Conservation (phyloP, 192 early-diverging fungal genomes). For the Haplosporangium gracile region DNA sequence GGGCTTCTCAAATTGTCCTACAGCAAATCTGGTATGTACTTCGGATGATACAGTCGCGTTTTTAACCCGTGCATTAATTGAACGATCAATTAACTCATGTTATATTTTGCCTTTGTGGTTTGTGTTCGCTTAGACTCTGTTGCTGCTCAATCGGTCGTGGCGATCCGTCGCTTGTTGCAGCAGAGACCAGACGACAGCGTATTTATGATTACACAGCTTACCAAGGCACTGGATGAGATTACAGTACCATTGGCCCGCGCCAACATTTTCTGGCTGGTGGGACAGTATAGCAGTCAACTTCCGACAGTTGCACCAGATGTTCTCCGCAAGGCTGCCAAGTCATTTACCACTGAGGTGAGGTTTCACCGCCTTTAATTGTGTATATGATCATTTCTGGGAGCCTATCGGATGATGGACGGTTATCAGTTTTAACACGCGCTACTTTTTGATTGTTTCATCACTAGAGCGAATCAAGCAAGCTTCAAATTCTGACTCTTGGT, state of each 20-base stretch:
- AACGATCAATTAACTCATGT: not conserved
- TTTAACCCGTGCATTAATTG: not conserved
- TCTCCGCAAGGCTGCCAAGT: slow-evolving; percentile 80
- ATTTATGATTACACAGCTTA: slow-evolving; percentile 66
- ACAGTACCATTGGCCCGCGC: slow-evolving; percentile 83
- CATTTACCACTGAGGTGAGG: slow-evolving; percentile 63
- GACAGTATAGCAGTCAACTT: slow-evolving; percentile 79
- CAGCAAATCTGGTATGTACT: slow-evolving; percentile 69
- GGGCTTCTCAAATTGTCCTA: slow-evolving; percentile 69
- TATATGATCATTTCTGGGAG: not conserved
- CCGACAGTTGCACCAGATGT: slow-evolving; percentile 83
- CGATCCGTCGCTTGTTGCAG: slow-evolving; percentile 80
- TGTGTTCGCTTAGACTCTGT: slow-evolving; percentile 69
- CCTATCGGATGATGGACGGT: too few species aligned
- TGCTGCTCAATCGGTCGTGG: slow-evolving; percentile 81
- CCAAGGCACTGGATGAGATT: slow-evolving; percentile 73
- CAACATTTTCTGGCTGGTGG: slow-evolving; percentile 88
- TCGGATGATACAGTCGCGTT: slow-evolving; percentile 6
- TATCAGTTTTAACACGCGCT: not conserved
- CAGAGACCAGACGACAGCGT: slow-evolving; percentile 60
- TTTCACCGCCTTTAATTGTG: not conserved
- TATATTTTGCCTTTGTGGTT: not conserved
- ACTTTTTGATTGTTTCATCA: slow-evolving; percentile 1
- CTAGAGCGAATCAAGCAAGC: slow-evolving; percentile 79
- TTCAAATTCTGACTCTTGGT: slow-evolving; percentile 86